phyloP scores from a whole-genome alignment of 306 rosid genomes.

The Cucurbita moschata region DNA sequence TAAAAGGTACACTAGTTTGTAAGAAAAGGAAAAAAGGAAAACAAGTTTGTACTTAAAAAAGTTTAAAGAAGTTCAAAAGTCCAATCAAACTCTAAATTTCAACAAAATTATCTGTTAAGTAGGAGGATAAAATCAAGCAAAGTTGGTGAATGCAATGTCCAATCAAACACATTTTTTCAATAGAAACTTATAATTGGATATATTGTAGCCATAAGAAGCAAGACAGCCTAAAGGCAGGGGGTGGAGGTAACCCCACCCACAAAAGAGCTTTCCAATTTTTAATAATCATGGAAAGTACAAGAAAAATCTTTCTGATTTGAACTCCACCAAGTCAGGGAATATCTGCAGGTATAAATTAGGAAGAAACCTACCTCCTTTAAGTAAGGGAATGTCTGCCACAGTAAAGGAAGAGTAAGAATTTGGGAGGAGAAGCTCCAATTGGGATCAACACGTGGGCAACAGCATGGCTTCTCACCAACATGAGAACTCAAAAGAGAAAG shows the following conservation, averaged over 20 bases:
- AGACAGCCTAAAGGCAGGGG: neutral
- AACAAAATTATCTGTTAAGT: neutral
- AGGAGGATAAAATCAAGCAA: neutral
- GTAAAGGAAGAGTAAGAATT: conserved; percentile 75
- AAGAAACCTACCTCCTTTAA: conserved; percentile 47
- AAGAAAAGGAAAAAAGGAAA: conserved; percentile 1
- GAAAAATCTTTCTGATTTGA: neutral
- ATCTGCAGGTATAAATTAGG: neutral
- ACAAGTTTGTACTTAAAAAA: neutral
- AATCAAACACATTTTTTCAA: neutral
- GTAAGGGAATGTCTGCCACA: conserved; percentile 69
- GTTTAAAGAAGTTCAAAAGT: neutral
- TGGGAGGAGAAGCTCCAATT: conserved; percentile 73
- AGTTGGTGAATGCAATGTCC: neutral
- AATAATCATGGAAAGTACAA: neutral
- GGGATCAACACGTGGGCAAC: conserved; percentile 43
- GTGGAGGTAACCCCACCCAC: neutral
- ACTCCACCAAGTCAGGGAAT: neutral
- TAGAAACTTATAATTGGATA: neutral
- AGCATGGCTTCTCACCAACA: conserved; percentile 62
- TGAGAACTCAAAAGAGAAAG: conserved; percentile 51
- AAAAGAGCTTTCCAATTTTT: neutral
- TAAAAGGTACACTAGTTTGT: conserved; percentile 9
- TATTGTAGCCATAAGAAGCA: neutral
- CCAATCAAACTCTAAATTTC: neutral